Percentiles rank a stretch among this genome's conserved stretches.
Evolutionary conservation across 768 basidiomycete species (phyloP).

Genomic region (Asterophora parasitica): DNA sequence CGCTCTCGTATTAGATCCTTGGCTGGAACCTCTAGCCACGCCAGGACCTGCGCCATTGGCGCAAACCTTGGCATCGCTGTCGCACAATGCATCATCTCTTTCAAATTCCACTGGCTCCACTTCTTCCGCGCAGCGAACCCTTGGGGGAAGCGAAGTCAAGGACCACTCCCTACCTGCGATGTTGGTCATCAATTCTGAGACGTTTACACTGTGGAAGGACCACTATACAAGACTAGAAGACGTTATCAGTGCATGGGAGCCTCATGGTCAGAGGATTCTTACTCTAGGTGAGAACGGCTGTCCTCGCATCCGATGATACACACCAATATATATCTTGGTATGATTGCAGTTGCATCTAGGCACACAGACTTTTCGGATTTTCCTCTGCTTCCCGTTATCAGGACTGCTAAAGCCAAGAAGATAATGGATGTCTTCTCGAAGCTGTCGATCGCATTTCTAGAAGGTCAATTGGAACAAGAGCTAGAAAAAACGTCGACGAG

Average conservation of each 20-base stretch:
- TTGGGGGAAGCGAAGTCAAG: slow-evolving; percentile 2
- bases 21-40: slow-evolving; percentile 71
- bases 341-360: slow-evolving; percentile 33
- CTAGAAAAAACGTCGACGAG: slow-evolving; percentile 25
- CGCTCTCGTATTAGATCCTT: slow-evolving; percentile 73
- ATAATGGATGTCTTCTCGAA: slow-evolving; percentile 31
- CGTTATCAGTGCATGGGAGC: slow-evolving; percentile 53
- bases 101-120: not conserved
- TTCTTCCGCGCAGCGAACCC: slow-evolving; percentile 6
- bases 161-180: slow-evolving; percentile 29
- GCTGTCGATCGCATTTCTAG: slow-evolving; percentile 40
- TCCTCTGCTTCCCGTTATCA: slow-evolving; percentile 36
- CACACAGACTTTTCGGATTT: slow-evolving; percentile 49
- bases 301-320: not conserved
- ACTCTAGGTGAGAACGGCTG: slow-evolving; percentile 39
- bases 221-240: slow-evolving; percentile 60
- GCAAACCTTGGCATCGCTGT: slow-evolving; percentile 6
- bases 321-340: no score
- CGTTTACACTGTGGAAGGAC: slow-evolving; percentile 73
- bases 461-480: slow-evolving; percentile 31
- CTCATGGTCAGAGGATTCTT: slow-evolving; percentile 35
- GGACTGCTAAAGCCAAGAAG: slow-evolving; percentile 25
- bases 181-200: slow-evolving; percentile 72
- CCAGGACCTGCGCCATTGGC: slow-evolving; percentile 44
- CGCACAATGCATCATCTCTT: slow-evolving; percentile 4